These are phyloP conservation scores for Candida maesae DNA, from an alignment of 805 yeast species.

Conservation along the genomic window DNA sequence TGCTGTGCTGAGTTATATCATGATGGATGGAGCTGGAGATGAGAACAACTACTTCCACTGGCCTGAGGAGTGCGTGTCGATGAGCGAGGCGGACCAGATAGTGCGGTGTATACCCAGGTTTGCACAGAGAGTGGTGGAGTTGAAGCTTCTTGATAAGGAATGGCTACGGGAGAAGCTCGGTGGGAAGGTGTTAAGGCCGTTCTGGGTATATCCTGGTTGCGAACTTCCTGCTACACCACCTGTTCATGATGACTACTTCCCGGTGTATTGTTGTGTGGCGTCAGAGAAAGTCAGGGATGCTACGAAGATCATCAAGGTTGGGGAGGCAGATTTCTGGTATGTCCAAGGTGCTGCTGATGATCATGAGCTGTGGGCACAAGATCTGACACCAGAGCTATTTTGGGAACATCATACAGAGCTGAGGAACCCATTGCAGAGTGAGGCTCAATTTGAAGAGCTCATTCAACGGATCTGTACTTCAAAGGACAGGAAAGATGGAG, in stretches of 20 bases:
- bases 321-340: constrained; percentile 40
- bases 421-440: constrained; percentile 27
- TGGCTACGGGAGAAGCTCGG: constrained; percentile 31
- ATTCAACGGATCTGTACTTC: constrained; percentile 6
- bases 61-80: constrained; percentile 52
- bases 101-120: constrained; percentile 43
- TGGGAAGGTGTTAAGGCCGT: constrained; percentile 54
- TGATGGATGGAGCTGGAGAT: constrained; percentile 22
- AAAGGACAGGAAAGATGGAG: too few relatives aligned
- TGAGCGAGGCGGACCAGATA: constrained; percentile 55
- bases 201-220: constrained; percentile 64
- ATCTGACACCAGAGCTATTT: constrained; percentile 48
- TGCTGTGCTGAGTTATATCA: constrained; percentile 60
- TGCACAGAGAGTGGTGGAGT: constrained; percentile 38
- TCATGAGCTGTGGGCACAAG: constrained; percentile 78
- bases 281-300: constrained; percentile 64
- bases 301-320: constrained; percentile 38
- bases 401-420: constrained; percentile 46
- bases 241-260: constrained; percentile 29
- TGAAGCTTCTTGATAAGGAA: constrained; percentile 37
- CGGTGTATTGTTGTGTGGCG: constrained; percentile 56
- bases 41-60: constrained; percentile 37
- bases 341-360: constrained; percentile 96
- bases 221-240: constrained; percentile 34
- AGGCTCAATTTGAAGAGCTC: constrained; percentile 26